Evolutionary conservation across 768 basidiomycete genomes (phyloP).

Genomic region (Calocera viscosa): DNA sequence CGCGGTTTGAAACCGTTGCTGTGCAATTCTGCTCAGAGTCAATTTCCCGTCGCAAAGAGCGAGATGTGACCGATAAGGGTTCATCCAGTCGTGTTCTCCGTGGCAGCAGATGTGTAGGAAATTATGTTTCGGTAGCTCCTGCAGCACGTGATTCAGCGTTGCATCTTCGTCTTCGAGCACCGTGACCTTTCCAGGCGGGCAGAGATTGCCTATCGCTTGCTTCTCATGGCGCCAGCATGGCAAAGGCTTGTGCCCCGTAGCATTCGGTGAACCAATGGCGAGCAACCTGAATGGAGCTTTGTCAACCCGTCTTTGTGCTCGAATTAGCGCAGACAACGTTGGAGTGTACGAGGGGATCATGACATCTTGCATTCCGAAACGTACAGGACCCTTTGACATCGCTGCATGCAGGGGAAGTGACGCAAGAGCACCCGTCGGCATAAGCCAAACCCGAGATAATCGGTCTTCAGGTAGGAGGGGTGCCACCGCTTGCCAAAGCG

Average conservation of each 20-base stretch:
- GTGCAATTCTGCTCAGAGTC: background rate
- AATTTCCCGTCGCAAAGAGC: background rate
- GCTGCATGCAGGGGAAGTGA: background rate
- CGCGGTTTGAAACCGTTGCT: constrained; percentile 11
- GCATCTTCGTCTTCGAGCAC: constrained; percentile 9
- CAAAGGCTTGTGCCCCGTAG: constrained; percentile 6
- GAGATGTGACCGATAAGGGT: background rate
- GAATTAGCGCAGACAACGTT: constrained; percentile 21
- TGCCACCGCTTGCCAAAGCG: background rate
- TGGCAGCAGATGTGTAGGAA: constrained; percentile 26
- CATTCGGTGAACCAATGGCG: constrained; percentile 1
- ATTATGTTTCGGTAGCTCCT: constrained; percentile 6
- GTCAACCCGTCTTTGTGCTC: background rate
- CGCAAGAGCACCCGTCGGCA: background rate
- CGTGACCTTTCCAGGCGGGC: background rate
- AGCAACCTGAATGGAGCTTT: background rate
- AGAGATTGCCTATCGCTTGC: background rate
- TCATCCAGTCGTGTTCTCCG: constrained; percentile 19
- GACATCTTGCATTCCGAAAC: constrained; percentile 18
- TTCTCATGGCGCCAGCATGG: constrained; percentile 13
- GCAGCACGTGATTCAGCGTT: constrained; percentile 12
- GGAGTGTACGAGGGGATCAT: constrained; percentile 26
- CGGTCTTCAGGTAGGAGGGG: background rate
- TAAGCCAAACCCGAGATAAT: background rate
- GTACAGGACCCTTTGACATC: background rate